phyloP scores from a whole-genome alignment of 306 rosid genomes.

The Prunus armeniaca region DNA sequence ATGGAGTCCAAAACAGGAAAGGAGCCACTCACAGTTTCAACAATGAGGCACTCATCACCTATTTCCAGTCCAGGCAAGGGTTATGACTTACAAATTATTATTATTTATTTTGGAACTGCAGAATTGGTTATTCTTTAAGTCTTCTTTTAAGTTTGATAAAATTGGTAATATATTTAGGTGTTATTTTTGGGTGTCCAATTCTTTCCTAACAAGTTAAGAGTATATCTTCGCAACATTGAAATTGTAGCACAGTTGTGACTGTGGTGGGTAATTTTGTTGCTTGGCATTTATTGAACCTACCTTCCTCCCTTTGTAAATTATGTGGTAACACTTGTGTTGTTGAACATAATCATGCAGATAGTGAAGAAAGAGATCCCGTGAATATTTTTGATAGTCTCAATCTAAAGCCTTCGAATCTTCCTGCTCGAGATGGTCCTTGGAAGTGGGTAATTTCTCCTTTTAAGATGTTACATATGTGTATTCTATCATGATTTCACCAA shows the following conservation, averaged over 20 bases:
- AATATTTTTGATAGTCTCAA: constrained; percentile 21
- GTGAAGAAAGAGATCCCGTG: constrained; percentile 23
- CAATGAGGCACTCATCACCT: constrained; percentile 15
- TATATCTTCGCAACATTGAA: background rate
- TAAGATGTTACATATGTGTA: constrained; percentile 3
- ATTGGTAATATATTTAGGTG: background rate
- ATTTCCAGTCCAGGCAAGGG: constrained; percentile 3
- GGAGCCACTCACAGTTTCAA: constrained; percentile 3
- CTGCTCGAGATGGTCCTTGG: constrained; percentile 52
- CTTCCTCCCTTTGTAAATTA: constrained; percentile 7
- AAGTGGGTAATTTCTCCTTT: constrained; percentile 49
- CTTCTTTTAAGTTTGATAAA: background rate
- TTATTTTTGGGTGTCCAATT: background rate
- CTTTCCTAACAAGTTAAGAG: background rate
- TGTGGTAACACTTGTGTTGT: constrained; percentile 24
- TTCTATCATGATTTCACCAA: background rate
- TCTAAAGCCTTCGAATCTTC: constrained; percentile 27
- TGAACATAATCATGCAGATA: constrained; percentile 19
- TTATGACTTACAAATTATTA: background rate
- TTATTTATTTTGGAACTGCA: background rate
- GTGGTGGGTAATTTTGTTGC: constrained; percentile 1
- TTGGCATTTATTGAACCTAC: background rate
- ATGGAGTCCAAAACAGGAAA: background rate
- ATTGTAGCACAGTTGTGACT: background rate
- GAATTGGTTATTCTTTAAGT: background rate